These are phyloP conservation scores for Aspergillus fumigatiaffinis DNA, from an alignment of 2,329 filamentous ascomycete species.

Conservation along the genomic window DNA sequence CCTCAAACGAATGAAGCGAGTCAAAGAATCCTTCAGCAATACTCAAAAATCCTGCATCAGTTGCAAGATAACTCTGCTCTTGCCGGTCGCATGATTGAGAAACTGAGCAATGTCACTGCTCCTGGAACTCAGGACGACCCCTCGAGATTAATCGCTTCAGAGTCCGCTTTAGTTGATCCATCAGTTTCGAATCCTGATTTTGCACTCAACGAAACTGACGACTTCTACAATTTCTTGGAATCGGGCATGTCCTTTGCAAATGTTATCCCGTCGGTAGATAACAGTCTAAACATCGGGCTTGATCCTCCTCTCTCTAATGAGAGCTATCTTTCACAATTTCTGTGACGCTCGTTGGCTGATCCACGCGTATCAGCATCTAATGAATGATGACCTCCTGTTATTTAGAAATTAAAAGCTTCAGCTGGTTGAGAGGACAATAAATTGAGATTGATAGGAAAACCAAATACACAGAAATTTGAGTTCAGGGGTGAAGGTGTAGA, in stretches of 20 bases:
- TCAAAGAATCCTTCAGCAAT: not conserved
- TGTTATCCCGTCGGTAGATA: not conserved
- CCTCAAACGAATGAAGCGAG: not conserved
- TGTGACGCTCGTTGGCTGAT: not conserved
- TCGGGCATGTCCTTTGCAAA: not conserved
- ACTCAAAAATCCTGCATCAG: not conserved
- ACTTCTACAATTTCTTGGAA: not conserved
- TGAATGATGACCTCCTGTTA: not conserved
- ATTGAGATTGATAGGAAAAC: not conserved
- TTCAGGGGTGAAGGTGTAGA: not conserved
- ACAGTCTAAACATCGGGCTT: not conserved
- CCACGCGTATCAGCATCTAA: not conserved
- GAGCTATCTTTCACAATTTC: not conserved
- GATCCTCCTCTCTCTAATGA: not conserved
- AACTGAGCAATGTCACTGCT: not conserved
- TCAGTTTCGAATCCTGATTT: not conserved
- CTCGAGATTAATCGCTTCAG: not conserved
- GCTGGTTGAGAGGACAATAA: not conserved
- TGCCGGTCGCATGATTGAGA: not conserved
- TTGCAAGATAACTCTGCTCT: not conserved
- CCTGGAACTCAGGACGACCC: not conserved
- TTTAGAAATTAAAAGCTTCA: not conserved
- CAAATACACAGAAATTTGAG: not conserved
- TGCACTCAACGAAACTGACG: not conserved
- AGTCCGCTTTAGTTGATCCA: not conserved